Evolutionary conservation across 106 monocot species (phyloP).

Genomic region (Vanilla planifolia): DNA sequence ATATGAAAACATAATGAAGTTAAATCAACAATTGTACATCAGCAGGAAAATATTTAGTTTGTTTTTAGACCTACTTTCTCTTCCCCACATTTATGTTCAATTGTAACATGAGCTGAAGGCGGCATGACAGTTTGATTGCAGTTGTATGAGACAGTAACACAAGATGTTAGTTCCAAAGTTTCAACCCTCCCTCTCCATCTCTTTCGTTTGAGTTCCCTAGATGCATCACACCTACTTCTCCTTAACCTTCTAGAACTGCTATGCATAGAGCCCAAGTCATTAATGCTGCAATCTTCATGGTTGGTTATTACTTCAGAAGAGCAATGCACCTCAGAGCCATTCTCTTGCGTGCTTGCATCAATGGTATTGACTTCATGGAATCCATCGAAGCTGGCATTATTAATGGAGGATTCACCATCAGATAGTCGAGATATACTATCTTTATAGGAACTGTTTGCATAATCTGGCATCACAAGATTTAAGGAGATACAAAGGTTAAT

Average conservation of each 20-base stretch:
- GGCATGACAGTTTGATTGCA: conserved; percentile 11
- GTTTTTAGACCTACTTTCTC: conserved; percentile 40
- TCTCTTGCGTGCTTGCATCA: conserved; percentile 13
- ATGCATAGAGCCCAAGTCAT: conserved; percentile 32
- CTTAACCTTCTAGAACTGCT: conserved; percentile 52
- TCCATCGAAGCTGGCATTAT: conserved; percentile 25
- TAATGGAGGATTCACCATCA: conserved; percentile 58
- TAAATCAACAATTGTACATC: background rate
- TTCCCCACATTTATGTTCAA: conserved; percentile 25
- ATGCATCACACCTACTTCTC: conserved; percentile 50
- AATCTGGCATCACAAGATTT: conserved; percentile 2
- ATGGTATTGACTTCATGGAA: conserved; percentile 30
- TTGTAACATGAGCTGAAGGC: conserved; percentile 8
- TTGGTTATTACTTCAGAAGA: conserved; percentile 31
- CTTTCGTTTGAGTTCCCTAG: conserved; percentile 38
- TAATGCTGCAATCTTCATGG: conserved; percentile 80
- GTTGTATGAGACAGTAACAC: conserved; percentile 4
- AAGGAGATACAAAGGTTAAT: background rate
- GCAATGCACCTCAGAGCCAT: conserved; percentile 45
- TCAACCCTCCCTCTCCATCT: conserved; percentile 96
- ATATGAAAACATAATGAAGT: conserved; percentile 5
- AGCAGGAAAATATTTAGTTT: background rate
- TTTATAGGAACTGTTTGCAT: conserved; percentile 17
- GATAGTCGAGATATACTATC: conserved; percentile 27
- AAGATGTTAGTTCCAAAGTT: conserved; percentile 13